These are phyloP conservation scores for Aspergillus baeticus DNA, from an alignment of 495 filamentous ascomycete genomes.

Conservation along the genomic window DNA sequence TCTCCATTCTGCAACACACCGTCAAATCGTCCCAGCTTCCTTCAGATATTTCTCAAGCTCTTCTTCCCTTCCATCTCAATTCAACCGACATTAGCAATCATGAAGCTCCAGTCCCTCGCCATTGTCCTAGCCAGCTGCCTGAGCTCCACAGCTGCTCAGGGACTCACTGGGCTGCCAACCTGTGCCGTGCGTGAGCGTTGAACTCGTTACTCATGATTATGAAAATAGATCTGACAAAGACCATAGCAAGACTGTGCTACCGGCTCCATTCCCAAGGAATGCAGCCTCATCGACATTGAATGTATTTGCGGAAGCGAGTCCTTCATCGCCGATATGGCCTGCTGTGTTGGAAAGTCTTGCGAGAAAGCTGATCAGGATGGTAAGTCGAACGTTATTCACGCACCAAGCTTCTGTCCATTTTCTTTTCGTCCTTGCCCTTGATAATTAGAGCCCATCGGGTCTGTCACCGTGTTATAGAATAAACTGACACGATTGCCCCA, in stretches of 20 bases:
- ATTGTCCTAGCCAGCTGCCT: constrained; percentile 32
- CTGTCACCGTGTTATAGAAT: neutral
- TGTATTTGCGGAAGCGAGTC: constrained; percentile 66
- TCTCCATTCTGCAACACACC: neutral
- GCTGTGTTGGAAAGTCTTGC: constrained; percentile 64
- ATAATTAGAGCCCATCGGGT: neutral
- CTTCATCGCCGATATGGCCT: constrained; percentile 62
- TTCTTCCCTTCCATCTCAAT: neutral
- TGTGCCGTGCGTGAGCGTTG: constrained; percentile 50
- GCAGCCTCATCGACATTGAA: constrained; percentile 51
- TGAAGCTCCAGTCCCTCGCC: constrained; percentile 37
- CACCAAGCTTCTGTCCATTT: neutral
- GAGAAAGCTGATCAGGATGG: constrained; percentile 51
- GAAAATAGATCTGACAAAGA: neutral
- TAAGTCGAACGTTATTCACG: constrained; percentile 28
- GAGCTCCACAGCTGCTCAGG: constrained; percentile 38
- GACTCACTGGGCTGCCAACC: constrained; percentile 42
- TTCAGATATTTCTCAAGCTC: neutral
- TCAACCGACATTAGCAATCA: constrained; percentile 12
- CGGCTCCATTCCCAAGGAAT: constrained; percentile 45
- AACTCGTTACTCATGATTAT: neutral
- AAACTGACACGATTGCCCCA: neutral
- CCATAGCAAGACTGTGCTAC: constrained; percentile 55
- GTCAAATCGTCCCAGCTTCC: neutral
- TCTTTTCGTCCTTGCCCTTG: neutral